Conservation (phyloP, 192 early-diverging fungal species). For the Backusella psychrophila region DNA sequence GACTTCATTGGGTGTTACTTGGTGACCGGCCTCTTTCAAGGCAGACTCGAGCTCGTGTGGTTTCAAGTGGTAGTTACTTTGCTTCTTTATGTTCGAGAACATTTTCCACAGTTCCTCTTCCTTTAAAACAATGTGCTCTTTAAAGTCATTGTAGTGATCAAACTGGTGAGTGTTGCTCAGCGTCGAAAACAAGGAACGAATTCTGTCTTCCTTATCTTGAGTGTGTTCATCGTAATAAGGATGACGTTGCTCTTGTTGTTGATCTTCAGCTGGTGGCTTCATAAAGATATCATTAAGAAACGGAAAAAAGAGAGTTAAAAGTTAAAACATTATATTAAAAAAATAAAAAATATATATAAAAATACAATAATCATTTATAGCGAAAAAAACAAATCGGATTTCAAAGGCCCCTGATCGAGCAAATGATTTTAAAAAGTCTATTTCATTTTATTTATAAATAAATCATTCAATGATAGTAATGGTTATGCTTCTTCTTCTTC, state of each 20-base stretch:
- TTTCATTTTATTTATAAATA: background rate
- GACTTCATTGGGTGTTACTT: slow-evolving; percentile 55
- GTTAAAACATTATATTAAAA: background rate
- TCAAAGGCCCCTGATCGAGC: background rate
- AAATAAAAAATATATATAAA: background rate
- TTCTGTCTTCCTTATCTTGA: slow-evolving; percentile 31
- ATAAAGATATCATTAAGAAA: background rate
- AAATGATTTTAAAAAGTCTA: background rate
- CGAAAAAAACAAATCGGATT: background rate
- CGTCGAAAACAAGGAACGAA: slow-evolving; percentile 37
- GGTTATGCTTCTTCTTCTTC: background rate
- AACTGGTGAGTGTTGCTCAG: slow-evolving; percentile 21
- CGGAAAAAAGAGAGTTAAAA: background rate
- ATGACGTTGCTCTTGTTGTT: slow-evolving; percentile 5
- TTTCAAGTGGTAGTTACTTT: slow-evolving; percentile 54
- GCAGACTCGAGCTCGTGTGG: slow-evolving; percentile 52
- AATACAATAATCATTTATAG: background rate
- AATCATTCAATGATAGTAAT: background rate
- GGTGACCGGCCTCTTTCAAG: slow-evolving; percentile 55
- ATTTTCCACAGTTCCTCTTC: slow-evolving; percentile 61
- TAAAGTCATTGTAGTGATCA: slow-evolving; percentile 50
- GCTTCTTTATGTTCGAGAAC: slow-evolving; percentile 61
- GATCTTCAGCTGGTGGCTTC: background rate
- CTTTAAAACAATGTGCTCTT: slow-evolving; percentile 59
- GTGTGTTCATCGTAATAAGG: slow-evolving; percentile 33